A percentile compares a stretch with the other conserved stretches of the same genome.
Conservation (phyloP, 1,139 yeast species). For the Yamadazyma diospyri region DNA sequence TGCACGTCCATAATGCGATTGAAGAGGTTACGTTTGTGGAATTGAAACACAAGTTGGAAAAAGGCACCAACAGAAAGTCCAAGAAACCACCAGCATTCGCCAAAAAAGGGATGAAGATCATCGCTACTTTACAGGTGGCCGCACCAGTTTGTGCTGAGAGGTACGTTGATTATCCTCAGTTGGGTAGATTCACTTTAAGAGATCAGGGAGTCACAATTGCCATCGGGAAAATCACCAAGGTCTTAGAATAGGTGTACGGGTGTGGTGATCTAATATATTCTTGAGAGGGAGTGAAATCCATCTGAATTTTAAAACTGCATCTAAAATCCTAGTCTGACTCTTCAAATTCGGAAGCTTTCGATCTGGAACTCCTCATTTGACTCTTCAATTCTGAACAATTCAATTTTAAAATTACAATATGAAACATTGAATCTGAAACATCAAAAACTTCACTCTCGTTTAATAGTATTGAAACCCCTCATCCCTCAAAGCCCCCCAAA, state of each 20-base stretch:
- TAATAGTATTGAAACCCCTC: no score
- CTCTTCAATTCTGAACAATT: no score
- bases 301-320: no score
- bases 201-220: constrained; percentile 98
- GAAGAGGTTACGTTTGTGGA: constrained; percentile 86
- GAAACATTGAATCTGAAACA: no score
- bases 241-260: constrained; percentile 34
- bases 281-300: no score
- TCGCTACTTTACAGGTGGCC: constrained; percentile 81
- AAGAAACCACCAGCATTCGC: constrained; percentile 98
- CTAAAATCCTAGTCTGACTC: no score
- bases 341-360: no score
- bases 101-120: constrained; percentile 97
- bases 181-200: constrained; percentile 96
- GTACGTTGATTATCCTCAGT: constrained; percentile 86
- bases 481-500: neutral
- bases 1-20: constrained; percentile 98
- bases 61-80: constrained; percentile 94
- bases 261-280: no score
- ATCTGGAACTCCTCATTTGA: no score
- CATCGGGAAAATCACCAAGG: constrained; percentile 89
- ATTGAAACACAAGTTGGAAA: constrained; percentile 88
- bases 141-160: constrained; percentile 93
- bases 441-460: no score
- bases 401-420: no score